Conservation (phyloP, 2,329 filamentous ascomycete species). For the Pyrenochaeta sp. region DNA sequence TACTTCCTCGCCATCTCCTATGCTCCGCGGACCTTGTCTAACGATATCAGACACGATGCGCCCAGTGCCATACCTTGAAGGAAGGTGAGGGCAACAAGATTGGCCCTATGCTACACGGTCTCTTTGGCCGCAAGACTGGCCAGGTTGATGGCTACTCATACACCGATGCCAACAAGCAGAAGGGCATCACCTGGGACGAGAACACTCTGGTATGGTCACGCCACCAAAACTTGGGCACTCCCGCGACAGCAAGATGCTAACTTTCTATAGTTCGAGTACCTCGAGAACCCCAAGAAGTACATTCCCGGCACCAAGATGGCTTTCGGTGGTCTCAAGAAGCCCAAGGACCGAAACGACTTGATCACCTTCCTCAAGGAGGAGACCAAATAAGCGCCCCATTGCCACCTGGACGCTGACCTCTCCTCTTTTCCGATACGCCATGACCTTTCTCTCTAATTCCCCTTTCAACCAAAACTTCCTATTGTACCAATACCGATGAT, state of each 20-base stretch:
- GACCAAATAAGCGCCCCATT: slow-evolving; percentile 68
- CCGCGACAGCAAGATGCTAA: slow-evolving; percentile 15
- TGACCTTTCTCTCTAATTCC: slow-evolving; percentile 38
- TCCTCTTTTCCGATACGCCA: slow-evolving; percentile 30
- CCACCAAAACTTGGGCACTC: not conserved
- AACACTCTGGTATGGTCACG: slow-evolving; percentile 73
- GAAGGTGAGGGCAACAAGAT: slow-evolving; percentile 94
- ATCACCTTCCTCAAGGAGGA: slow-evolving; percentile 83
- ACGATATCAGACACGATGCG: slow-evolving; percentile 78
- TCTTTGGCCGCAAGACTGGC: slow-evolving; percentile 96
- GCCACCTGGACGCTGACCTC: slow-evolving; percentile 23
- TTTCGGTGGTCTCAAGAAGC: slow-evolving; percentile 99
- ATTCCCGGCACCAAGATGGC: slow-evolving; percentile 99
- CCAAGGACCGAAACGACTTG: slow-evolving; percentile 98
- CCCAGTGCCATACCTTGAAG: slow-evolving; percentile 98
- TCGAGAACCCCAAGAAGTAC: slow-evolving; percentile 99
- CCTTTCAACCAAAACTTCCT: slow-evolving; percentile 32
- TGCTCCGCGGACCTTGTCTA: slow-evolving; percentile 22
- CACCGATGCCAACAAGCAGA: slow-evolving; percentile 99
- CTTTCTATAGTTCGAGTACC: slow-evolving; percentile 81
- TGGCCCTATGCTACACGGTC: slow-evolving; percentile 94
- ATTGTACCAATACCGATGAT: slow-evolving; percentile 51
- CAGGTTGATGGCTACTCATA: slow-evolving; percentile 92
- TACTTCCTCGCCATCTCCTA: slow-evolving; percentile 8
- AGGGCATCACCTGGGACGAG: slow-evolving; percentile 89